Percentiles rank a stretch among this genome's conserved stretches.
Conservation (phyloP, 192 early-diverging fungal species). For the Martensiomyces pterosporus region DNA sequence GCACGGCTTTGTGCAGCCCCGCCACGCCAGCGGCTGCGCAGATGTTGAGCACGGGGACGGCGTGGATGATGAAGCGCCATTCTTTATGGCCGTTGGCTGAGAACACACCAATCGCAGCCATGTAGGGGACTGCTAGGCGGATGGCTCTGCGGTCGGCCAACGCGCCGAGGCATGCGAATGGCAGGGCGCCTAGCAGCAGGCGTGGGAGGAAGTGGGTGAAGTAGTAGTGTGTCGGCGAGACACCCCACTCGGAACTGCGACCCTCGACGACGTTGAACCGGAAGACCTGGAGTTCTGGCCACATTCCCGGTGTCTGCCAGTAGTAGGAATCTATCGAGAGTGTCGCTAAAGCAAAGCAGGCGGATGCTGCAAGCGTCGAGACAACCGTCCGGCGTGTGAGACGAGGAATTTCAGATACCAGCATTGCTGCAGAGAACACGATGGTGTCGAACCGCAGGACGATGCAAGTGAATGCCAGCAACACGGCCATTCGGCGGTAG, state of each 20-base stretch:
- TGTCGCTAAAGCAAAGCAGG: conserved; percentile 30
- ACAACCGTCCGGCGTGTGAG: conserved; percentile 16
- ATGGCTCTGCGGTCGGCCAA: conserved; percentile 46
- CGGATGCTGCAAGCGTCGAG: not conserved
- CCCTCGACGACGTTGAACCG: conserved; percentile 60
- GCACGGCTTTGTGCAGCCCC: not conserved
- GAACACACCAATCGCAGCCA: conserved; percentile 60
- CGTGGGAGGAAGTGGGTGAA: conserved; percentile 68
- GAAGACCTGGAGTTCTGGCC: conserved; percentile 65
- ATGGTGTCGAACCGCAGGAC: conserved; percentile 61
- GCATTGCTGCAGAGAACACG: conserved; percentile 50
- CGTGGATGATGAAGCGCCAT: conserved; percentile 89
- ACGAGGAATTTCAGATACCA: conserved; percentile 15
- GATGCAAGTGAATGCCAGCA: conserved; percentile 39
- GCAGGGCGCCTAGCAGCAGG: conserved; percentile 66
- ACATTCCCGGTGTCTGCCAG: conserved; percentile 55
- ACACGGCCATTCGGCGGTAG: conserved; percentile 17
- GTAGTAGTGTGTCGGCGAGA: conserved; percentile 69
- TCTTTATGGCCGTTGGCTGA: conserved; percentile 89
- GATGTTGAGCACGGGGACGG: conserved; percentile 74
- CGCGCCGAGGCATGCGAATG: conserved; percentile 56
- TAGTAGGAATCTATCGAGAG: conserved; percentile 59
- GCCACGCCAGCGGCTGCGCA: conserved; percentile 58
- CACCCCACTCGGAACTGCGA: conserved; percentile 43
- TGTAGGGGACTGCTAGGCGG: conserved; percentile 53